Base-by-base conservation (phyloP, 2,329 filamentous ascomycete species). In the Tolypocladium album region DNA sequence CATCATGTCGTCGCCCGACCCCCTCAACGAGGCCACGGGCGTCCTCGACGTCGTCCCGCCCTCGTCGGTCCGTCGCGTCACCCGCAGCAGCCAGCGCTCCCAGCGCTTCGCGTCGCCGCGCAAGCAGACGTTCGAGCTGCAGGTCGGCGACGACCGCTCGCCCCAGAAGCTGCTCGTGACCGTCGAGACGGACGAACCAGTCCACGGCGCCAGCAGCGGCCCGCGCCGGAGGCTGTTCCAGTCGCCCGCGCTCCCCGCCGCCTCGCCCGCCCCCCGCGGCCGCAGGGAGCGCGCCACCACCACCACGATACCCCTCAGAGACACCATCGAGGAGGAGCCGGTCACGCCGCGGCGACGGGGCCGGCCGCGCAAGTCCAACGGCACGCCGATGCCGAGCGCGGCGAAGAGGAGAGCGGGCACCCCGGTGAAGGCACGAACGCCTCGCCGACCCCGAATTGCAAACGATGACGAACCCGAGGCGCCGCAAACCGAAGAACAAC, bases 71-170 rank as follows among this genome's bases (percentile, higher is more conserved):
- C 73, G 73, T 56, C 77, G 75, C 66, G 70, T 78, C 60, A 77
- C 80, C 22, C 76, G 75, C 47, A 80, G 76, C 65, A 81, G 76
- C 65, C 75, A 76, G 55, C 71, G 72, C 22, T 72, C 76, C 15
- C 69, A 70, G 61, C 69, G 72, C 36, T 74, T 78, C 63, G 61
- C 72, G 27, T 83, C 82, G 50, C 82, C 82, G 45, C 74, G 80
- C 56, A 84, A 82, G 71, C 81, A 79, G 66, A 82, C 75, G 53
- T 84, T 84, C 63, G 78, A 83, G 68, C 76, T 84, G 40, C 80
- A 84, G 63, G 79, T 82, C 34, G 81, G 82, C 55, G 73, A 79
- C 64, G 74, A 75, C 43, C 69, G 68, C 55, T 76, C 80, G 55
- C 80, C 82, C 3, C 80, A 83, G 68, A 77, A 75, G 60, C 73